Evolutionary conservation across 73 alveolate species (phyloP).

Genomic region (Uronychia setigera): DNA sequence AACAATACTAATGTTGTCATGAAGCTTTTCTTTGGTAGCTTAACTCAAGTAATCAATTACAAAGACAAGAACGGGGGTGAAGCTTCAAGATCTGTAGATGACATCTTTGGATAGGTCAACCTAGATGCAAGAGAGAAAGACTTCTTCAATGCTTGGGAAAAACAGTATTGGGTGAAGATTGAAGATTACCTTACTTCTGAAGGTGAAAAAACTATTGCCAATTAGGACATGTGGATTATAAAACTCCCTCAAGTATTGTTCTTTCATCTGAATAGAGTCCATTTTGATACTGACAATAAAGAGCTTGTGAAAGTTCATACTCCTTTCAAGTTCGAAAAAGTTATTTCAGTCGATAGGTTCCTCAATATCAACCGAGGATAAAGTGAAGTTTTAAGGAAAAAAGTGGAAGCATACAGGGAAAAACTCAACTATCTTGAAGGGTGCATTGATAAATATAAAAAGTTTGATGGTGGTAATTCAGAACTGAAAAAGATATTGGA

Average conservation of each 20-base stretch:
- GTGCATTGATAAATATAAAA: constrained; percentile 4
- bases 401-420: constrained; percentile 2
- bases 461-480: not conserved
- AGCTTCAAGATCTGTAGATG: not conserved
- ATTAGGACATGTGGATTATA: not conserved
- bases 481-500: constrained; percentile 8
- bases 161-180: not conserved
- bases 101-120: not conserved
- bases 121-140: not conserved
- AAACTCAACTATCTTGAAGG: not conserved
- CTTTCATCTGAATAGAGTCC: constrained; percentile 13
- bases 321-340: constrained; percentile 11
- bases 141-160: constrained; percentile 9
- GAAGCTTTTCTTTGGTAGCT: not conserved
- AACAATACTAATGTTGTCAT: not conserved
- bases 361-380: constrained; percentile 2
- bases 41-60: not conserved
- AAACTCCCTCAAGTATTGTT: constrained; percentile 12
- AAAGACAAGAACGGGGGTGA: not conserved
- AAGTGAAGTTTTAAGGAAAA: constrained; percentile 1
- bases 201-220: constrained; percentile 1
- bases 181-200: constrained; percentile 3
- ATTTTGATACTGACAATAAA: not conserved
- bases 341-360: constrained; percentile 36
- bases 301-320: not conserved